These are phyloP conservation scores for Suhomyces kunorum DNA, from an alignment of 1,139 yeast species.

Conservation along the genomic window DNA sequence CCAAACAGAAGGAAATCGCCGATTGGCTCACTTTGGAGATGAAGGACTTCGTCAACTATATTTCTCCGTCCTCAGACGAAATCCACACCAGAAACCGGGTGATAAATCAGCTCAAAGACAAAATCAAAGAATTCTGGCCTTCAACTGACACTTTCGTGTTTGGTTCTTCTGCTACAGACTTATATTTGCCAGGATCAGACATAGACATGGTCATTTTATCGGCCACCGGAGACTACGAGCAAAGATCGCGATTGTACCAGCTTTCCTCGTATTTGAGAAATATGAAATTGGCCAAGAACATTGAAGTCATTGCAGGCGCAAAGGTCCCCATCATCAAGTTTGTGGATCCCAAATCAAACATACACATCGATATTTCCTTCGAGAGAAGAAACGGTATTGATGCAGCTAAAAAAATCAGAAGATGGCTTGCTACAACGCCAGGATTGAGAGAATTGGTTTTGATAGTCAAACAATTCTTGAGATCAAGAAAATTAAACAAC, in stretches of 20 bases:
- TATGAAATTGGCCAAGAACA: constrained; percentile 63
- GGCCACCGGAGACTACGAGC: constrained; percentile 62
- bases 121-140: constrained; percentile 69
- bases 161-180: constrained; percentile 94
- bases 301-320: constrained; percentile 88
- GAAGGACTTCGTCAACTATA: constrained; percentile 79
- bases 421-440: constrained; percentile 73
- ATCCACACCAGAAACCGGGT: constrained; percentile 68
- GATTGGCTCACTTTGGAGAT: constrained; percentile 91
- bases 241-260: constrained; percentile 68
- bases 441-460: constrained; percentile 85
- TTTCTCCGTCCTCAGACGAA: constrained; percentile 82
- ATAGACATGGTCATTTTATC: constrained; percentile 91
- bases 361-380: constrained; percentile 89
- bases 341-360: constrained; percentile 68
- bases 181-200: constrained; percentile 94
- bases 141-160: constrained; percentile 83
- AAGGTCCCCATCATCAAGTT: constrained; percentile 96
- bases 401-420: constrained; percentile 78
- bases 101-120: constrained; percentile 57
- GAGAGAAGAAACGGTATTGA: constrained; percentile 84
- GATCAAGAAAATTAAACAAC: constrained; percentile 77
- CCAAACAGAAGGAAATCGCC: constrained; percentile 71
- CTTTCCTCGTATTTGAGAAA: constrained; percentile 70
- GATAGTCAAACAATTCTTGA: constrained; percentile 81